These are phyloP conservation scores for Plasmodium malariae DNA, from an alignment of 169 alveolate genomes.

Conservation along the genomic window DNA sequence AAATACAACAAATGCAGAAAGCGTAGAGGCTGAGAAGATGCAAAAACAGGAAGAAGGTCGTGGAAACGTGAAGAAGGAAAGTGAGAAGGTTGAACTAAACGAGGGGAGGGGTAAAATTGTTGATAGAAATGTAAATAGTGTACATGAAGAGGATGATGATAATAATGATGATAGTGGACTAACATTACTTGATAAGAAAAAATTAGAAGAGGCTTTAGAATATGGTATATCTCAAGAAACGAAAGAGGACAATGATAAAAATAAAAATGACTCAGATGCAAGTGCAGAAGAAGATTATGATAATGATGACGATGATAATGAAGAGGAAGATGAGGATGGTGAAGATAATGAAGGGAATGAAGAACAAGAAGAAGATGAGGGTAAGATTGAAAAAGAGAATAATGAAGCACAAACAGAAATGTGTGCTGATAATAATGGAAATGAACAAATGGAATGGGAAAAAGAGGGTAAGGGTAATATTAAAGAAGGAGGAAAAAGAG, in stretches of 20 bases:
- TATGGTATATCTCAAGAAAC: slow-evolving; percentile 43
- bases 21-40: not conserved
- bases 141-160: slow-evolving; percentile 7
- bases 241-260: not conserved
- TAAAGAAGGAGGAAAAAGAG: slow-evolving; percentile 15
- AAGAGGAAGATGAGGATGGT: slow-evolving; percentile 9
- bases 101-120: not conserved
- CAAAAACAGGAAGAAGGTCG: not conserved
- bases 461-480: slow-evolving; percentile 9
- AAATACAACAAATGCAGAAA: too few species aligned
- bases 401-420: not conserved
- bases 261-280: slow-evolving; percentile 11
- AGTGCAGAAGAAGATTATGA: slow-evolving; percentile 31
- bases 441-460: slow-evolving; percentile 1
- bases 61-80: not conserved
- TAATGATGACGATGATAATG: slow-evolving; percentile 25
- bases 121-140: not conserved
- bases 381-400: slow-evolving; percentile 1
- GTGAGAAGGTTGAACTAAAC: not conserved
- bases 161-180: slow-evolving; percentile 19
- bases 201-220: slow-evolving; percentile 61
- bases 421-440: slow-evolving; percentile 12
- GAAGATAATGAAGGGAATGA: slow-evolving; percentile 13
- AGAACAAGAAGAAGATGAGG: not conserved
- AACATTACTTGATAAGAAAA: slow-evolving; percentile 14